A percentile compares a stretch with the other conserved stretches of the same genome.
phyloP scores from a whole-genome alignment of 768 basidiomycete genomes.

The Agaricus blazei region DNA sequence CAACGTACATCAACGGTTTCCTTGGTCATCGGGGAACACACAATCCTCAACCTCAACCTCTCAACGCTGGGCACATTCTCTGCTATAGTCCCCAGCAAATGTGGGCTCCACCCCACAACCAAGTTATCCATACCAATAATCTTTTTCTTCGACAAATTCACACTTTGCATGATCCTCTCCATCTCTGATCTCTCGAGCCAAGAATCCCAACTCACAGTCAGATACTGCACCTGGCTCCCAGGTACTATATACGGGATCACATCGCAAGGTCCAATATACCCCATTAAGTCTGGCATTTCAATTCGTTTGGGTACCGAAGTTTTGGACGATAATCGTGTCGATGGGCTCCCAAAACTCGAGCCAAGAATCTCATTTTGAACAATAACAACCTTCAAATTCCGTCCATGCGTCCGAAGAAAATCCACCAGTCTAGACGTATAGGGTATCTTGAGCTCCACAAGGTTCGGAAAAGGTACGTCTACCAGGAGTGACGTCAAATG shows the following conservation, averaged over 20 bases:
- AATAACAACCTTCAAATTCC: conserved; percentile 5
- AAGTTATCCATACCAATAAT: conserved; percentile 14
- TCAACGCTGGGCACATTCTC: conserved; percentile 7
- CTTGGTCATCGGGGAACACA: conserved; percentile 1
- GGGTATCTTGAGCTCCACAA: conserved; percentile 11
- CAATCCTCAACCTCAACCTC: conserved; percentile 12
- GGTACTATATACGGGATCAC: conserved; percentile 12
- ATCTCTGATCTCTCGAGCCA: background rate
- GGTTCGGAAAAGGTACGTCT: conserved; percentile 2
- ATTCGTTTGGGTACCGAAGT: background rate
- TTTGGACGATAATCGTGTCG: background rate
- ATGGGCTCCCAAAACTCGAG: no score
- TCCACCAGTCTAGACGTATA: conserved; percentile 5
- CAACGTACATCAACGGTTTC: conserved; percentile 7
- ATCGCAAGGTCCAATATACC: conserved; percentile 12
- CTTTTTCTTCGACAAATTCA: conserved; percentile 2
- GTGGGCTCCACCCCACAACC: conserved; percentile 11
- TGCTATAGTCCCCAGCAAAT: conserved; percentile 10
- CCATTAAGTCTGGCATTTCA: conserved; percentile 8
- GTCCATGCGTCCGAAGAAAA: conserved; percentile 9
- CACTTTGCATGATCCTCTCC: conserved; percentile 2
- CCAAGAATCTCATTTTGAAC: conserved; percentile 1
- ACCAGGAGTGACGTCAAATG: conserved; percentile 7
- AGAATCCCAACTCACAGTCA: conserved; percentile 14
- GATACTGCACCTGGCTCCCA: conserved; percentile 8